Percentiles rank a stretch among this genome's conserved stretches.
Evolutionary conservation across 2,329 filamentous ascomycete species (phyloP).

Genomic region (Penicillium frequentans): DNA sequence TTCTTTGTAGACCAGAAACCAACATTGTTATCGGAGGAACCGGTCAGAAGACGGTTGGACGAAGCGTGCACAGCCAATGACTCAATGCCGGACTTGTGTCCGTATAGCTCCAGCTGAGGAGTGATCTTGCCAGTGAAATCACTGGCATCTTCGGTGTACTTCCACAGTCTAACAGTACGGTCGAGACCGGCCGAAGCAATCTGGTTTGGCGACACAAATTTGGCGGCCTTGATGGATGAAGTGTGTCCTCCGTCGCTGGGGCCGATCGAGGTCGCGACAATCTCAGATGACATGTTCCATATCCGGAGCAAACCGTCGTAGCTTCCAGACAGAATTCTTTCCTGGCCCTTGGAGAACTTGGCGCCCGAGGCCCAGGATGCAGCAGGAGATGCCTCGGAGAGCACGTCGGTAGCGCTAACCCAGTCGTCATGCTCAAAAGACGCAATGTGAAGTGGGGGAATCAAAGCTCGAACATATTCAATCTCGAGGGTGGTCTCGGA

Average conservation of each 20-base stretch:
- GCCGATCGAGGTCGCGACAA: slow-evolving; percentile 73
- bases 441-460: slow-evolving; percentile 84
- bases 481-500: slow-evolving; percentile 83
- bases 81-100: slow-evolving; percentile 74
- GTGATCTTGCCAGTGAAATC: slow-evolving; percentile 63
- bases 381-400: slow-evolving; percentile 66
- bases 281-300: slow-evolving; percentile 85
- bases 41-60: slow-evolving; percentile 78
- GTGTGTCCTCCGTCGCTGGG: slow-evolving; percentile 70
- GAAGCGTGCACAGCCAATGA: slow-evolving; percentile 71
- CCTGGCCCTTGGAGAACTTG: slow-evolving; percentile 54
- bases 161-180: slow-evolving; percentile 84
- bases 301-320: slow-evolving; percentile 87
- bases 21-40: slow-evolving; percentile 77
- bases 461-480: slow-evolving; percentile 88
- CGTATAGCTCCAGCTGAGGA: slow-evolving; percentile 78
- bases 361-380: slow-evolving; percentile 56
- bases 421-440: slow-evolving; percentile 98
- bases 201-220: slow-evolving; percentile 75
- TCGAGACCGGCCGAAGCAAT: slow-evolving; percentile 83
- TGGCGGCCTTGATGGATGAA: slow-evolving; percentile 76
- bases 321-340: slow-evolving; percentile 83
- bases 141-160: slow-evolving; percentile 69
- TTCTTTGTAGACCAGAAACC: slow-evolving; percentile 89
- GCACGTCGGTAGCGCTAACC: slow-evolving; percentile 83